phyloP scores from a whole-genome alignment of 768 basidiomycete species.

The Paxillus rubicundulus region DNA sequence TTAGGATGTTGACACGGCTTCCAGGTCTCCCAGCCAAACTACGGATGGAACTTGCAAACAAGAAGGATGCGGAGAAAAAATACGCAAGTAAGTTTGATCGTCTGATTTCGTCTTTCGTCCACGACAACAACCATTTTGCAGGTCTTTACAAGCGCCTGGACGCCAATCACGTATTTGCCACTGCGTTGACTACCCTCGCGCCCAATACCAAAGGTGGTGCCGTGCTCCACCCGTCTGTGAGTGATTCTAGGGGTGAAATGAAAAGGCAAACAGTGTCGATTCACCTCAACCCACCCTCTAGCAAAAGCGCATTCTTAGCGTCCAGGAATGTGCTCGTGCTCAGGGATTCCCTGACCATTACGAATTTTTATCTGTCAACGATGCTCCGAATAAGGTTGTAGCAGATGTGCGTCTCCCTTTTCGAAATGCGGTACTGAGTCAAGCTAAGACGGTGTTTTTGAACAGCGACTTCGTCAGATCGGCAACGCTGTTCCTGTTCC shows the following conservation, averaged over 20 bases:
- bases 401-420: slow-evolving; percentile 47
- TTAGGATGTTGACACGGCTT: background rate
- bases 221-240: slow-evolving; percentile 47
- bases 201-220: slow-evolving; percentile 50
- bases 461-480: slow-evolving; percentile 71
- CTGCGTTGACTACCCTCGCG: slow-evolving; percentile 54
- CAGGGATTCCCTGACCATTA: slow-evolving; percentile 80
- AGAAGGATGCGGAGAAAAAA: slow-evolving; percentile 23
- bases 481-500: slow-evolving; percentile 80
- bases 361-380: slow-evolving; percentile 51
- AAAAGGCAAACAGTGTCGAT: background rate
- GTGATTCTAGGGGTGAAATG: slow-evolving; percentile 6
- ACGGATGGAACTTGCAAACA: slow-evolving; percentile 35
- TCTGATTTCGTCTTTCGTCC: slow-evolving; percentile 2
- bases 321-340: slow-evolving; percentile 66
- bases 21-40: slow-evolving; percentile 45
- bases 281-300: slow-evolving; percentile 22
- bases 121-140: slow-evolving; percentile 21
- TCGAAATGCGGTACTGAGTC: background rate
- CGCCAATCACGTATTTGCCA: slow-evolving; percentile 52
- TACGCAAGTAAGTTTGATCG: slow-evolving; percentile 24
- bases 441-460: background rate
- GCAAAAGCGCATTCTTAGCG: slow-evolving; percentile 70
- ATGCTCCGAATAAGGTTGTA: slow-evolving; percentile 33
- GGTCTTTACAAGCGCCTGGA: slow-evolving; percentile 59